Conservation (phyloP, 164 flowering plant species). For the Warburgia ugandensis region DNA sequence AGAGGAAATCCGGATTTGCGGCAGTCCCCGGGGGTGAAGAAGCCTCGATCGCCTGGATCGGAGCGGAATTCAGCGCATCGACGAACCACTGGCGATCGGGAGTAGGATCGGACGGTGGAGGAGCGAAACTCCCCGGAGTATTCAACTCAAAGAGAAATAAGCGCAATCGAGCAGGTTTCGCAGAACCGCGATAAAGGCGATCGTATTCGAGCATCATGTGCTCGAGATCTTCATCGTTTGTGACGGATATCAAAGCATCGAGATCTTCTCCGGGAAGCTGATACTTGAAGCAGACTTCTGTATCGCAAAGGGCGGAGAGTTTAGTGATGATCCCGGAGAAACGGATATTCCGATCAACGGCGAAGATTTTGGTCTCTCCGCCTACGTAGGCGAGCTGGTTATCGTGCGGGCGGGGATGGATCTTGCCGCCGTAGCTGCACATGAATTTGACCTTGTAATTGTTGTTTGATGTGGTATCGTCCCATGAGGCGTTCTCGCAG, state of each 20-base stretch:
- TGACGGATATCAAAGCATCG: constrained; percentile 75
- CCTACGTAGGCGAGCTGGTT: constrained; percentile 70
- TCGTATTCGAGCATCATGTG: constrained; percentile 86
- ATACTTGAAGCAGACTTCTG: constrained; percentile 51
- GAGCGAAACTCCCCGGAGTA: constrained; percentile 10
- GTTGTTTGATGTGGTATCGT: constrained; percentile 29
- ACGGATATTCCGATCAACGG: constrained; percentile 52
- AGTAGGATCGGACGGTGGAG: constrained; percentile 23
- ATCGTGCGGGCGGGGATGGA: constrained; percentile 65
- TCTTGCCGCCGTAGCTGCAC: constrained; percentile 87
- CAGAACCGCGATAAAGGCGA: constrained; percentile 41
- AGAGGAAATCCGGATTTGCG: constrained; percentile 49
- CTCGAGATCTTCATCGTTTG: constrained; percentile 76
- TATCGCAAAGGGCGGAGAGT: constrained; percentile 34
- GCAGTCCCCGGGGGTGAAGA: constrained; percentile 21
- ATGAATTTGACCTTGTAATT: constrained; percentile 60
- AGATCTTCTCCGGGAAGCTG: constrained; percentile 85
- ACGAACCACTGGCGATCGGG: constrained; percentile 67
- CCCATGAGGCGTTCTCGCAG: constrained; percentile 47
- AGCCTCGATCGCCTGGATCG: constrained; percentile 21
- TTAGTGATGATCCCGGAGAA: constrained; percentile 34
- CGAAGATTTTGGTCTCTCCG: constrained; percentile 77
- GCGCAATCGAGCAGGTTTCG: constrained; percentile 59
- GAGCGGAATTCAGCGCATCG: constrained; percentile 64
- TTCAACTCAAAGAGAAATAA: constrained; percentile 42